Evolutionary conservation across 139 green algal species (phyloP), one percentile per base, ranked within the genome.

Genomic region (Micromonas pusilla): DNA sequence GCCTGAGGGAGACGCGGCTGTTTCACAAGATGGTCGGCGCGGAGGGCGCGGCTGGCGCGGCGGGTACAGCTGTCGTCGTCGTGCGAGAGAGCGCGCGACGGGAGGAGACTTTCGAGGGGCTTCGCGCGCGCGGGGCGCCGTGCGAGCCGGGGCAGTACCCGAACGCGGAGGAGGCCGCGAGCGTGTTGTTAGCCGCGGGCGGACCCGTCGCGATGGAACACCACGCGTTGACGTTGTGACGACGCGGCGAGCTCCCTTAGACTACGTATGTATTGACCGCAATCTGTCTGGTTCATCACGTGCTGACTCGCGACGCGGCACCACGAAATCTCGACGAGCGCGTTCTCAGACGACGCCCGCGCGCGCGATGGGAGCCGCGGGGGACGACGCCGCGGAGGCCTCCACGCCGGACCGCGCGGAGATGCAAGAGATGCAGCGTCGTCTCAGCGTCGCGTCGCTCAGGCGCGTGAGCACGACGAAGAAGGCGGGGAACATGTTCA

Each of bases 1-100:
- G 91, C 21, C 78, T 97, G 9, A 67, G 91, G 16, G 93, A 97
- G 77, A 88, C 89, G 16, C 79, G 93, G 1, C 63, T 92, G 25
- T 93, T 93, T 34, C 53, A 39, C 68, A 25, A 28, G n/a, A 31
- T 28, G 2, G 30, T 16, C 3, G 25, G 45, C 25, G 72, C 45
- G 2, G 63, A 16, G 6, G 9, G 13, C 13, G 63, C 9, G 45
- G 9, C 9, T 16, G 45, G 16, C 45, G 45, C 45, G 9, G 9
- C 45, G 45, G 9, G 45, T n/a, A n/a, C n/a, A n/a, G 32, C 66
- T 2, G 30, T 52, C 3, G 13, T 32, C 65, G 68, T 75, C 68
- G 37, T 75, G 1, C 19, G 68, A 1, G 68, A 75, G 30, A 75
- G 34, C 34, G 34, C n/a, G 20, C 3, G 28, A 3, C 20, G 68